A percentile compares a stretch with the other conserved stretches of the same genome.
phyloP scores from a whole-genome alignment of 345 rosid genomes.

The Salix purpurea region DNA sequence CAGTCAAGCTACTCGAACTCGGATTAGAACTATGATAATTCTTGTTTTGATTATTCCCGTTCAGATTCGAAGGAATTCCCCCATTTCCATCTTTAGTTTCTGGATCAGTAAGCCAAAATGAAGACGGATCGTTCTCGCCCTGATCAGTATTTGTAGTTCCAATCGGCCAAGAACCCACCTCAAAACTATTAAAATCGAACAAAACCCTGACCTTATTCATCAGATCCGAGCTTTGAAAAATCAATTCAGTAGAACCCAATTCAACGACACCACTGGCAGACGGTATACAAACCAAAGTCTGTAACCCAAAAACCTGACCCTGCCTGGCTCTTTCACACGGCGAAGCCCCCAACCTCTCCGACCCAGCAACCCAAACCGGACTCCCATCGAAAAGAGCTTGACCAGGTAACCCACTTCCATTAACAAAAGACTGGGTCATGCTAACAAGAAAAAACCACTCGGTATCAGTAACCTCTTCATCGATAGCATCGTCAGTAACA shows the following conservation, averaged over 20 bases:
- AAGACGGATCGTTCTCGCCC: conserved; percentile 75
- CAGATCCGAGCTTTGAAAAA: conserved; percentile 68
- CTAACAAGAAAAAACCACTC: conserved; percentile 96
- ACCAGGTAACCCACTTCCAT: conserved; percentile 70
- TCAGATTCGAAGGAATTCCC: conserved; percentile 8
- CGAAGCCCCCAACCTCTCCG: conserved; percentile 53
- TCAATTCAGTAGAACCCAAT: conserved; percentile 73
- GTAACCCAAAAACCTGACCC: conserved; percentile 68
- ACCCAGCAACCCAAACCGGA: conserved; percentile 67
- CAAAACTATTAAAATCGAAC: conserved; percentile 56
- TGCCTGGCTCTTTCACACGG: conserved; percentile 69
- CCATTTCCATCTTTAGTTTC: conserved; percentile 42
- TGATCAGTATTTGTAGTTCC: conserved; percentile 48
- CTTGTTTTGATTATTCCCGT: conserved; percentile 1
- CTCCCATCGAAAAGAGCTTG: conserved; percentile 51
- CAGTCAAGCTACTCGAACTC: conserved; percentile 47
- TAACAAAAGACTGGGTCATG: conserved; percentile 76
- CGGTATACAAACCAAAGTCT: conserved; percentile 81
- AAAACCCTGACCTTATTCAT: conserved; percentile 57
- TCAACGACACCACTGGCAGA: conserved; percentile 78
- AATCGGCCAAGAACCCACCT: conserved; percentile 52
- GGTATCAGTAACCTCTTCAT: conserved; percentile 88
- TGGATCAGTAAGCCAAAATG: conserved; percentile 73
- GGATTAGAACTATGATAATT: conserved; percentile 37
- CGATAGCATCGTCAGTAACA: conserved; percentile 55